These are phyloP conservation scores for Pelargonium australe DNA, from an alignment of 441 rosid species.

Conservation along the genomic window DNA sequence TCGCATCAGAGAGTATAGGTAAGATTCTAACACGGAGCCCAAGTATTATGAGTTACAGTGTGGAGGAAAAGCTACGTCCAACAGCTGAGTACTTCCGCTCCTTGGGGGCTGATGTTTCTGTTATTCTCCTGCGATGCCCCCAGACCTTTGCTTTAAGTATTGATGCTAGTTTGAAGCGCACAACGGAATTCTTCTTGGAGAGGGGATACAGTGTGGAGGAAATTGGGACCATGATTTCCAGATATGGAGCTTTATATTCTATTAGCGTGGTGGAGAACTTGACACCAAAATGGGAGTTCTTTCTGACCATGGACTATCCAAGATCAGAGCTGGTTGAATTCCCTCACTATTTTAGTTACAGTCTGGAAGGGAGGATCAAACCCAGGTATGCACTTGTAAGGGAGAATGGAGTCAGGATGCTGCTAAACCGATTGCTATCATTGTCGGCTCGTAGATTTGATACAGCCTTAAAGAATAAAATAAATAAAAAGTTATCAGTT, in stretches of 20 bases:
- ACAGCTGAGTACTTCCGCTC: constrained; percentile 58
- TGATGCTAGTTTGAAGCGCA: constrained; percentile 61
- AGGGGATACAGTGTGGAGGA: constrained; percentile 51
- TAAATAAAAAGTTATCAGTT: constrained; percentile 27
- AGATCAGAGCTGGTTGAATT: constrained; percentile 60
- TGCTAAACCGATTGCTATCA: constrained; percentile 63
- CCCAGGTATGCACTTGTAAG: constrained; percentile 53
- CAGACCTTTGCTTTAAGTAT: constrained; percentile 63
- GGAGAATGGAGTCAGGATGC: constrained; percentile 45
- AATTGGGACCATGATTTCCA: constrained; percentile 53
- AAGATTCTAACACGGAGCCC: constrained; percentile 62
- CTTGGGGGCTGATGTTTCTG: constrained; percentile 47
- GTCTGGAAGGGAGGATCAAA: constrained; percentile 62
- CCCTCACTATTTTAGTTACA: constrained; percentile 74
- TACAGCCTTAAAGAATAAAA: constrained; percentile 47
- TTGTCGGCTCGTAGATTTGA: constrained; percentile 44
- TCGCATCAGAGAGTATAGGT: constrained; percentile 46
- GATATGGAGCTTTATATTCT: constrained; percentile 60
- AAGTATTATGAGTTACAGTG: constrained; percentile 55
- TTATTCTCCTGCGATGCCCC: constrained; percentile 59
- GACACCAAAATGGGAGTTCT: constrained; percentile 72
- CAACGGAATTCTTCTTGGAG: constrained; percentile 53
- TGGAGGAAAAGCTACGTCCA: constrained; percentile 59
- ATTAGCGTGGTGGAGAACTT: constrained; percentile 58
- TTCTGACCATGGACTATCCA: constrained; percentile 65